A percentile compares a stretch with the other conserved stretches of the same genome.
phyloP scores from a whole-genome alignment of 257 asterid genomes.

The Forsythia viridissima region DNA sequence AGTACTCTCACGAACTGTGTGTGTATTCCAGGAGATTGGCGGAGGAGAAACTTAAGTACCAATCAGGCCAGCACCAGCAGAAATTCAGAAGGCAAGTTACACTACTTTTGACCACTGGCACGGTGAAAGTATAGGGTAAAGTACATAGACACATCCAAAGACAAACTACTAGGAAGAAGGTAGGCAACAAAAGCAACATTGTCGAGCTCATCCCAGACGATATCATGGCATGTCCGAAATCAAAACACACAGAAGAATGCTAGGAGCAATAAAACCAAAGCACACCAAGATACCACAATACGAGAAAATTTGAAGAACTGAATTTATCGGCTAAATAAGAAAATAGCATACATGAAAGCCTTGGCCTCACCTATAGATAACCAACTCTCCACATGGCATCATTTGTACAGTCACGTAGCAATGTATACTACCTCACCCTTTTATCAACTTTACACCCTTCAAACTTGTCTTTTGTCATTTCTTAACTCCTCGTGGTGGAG shows the following conservation, averaged over 20 bases:
- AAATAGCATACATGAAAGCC: background rate
- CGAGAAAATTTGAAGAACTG: background rate
- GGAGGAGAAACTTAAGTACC: background rate
- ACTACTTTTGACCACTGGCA: no score
- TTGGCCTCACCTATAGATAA: background rate
- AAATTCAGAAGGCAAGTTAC: background rate
- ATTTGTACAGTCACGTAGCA: constrained; percentile 1
- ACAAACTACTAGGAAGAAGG: background rate
- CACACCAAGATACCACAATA: background rate
- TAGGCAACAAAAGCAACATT: background rate
- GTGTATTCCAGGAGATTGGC: no score
- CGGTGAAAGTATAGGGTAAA: background rate
- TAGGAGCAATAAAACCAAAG: background rate
- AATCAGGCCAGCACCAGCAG: background rate
- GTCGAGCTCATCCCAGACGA: background rate
- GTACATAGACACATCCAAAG: no score
- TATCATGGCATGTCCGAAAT: background rate
- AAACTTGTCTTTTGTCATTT: background rate
- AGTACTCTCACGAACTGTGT: background rate
- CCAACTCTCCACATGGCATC: background rate
- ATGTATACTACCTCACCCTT: background rate
- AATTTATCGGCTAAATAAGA: background rate
- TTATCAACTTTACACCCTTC: background rate
- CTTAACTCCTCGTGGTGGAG: background rate
- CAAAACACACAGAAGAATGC: background rate